These are phyloP conservation scores for Candida chauliodis DNA, from an alignment of 805 yeast species.

Conservation along the genomic window DNA sequence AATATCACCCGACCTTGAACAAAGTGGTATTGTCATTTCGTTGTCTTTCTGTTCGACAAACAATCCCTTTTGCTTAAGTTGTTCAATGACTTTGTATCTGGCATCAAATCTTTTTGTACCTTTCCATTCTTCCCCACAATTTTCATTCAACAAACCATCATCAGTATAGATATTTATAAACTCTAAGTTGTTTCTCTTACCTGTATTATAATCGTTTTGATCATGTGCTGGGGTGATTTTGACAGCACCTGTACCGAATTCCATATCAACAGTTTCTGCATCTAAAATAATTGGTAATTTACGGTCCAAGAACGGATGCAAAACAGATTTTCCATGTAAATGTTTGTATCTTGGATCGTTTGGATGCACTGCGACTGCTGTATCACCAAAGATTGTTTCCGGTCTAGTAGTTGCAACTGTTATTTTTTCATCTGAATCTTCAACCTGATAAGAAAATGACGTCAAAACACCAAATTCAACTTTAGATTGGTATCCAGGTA, in stretches of 20 bases:
- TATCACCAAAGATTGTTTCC: slow-evolving; percentile 96
- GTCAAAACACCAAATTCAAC: slow-evolving; percentile 96
- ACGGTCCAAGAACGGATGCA: slow-evolving; percentile 87
- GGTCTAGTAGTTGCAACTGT: slow-evolving; percentile 98
- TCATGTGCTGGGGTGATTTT: slow-evolving; percentile 99
- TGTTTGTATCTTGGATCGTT: slow-evolving; percentile 89
- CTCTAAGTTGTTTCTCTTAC: slow-evolving; percentile 89
- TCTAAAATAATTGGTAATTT: slow-evolving; percentile 86
- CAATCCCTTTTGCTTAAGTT: slow-evolving; percentile 63
- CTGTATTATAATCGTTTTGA: slow-evolving; percentile 93
- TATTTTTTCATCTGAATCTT: slow-evolving; percentile 77
- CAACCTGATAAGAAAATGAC: slow-evolving; percentile 90
- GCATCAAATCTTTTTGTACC: slow-evolving; percentile 96
- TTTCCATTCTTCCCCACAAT: slow-evolving; percentile 83
- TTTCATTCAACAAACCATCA: slow-evolving; percentile 84
- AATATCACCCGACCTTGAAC: slow-evolving; percentile 95
- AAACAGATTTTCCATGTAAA: slow-evolving; percentile 87
- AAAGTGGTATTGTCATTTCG: slow-evolving; percentile 91
- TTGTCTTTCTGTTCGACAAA: slow-evolving; percentile 85
- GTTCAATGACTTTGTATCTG: slow-evolving; percentile 76
- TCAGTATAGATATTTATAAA: slow-evolving; percentile 88
- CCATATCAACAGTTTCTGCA: slow-evolving; percentile 96
- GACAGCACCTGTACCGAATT: slow-evolving; percentile 99
- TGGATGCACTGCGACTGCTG: slow-evolving; percentile 97
- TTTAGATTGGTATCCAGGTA: slow-evolving; percentile 87